Base-by-base conservation (phyloP, 352 stramenopile genomes). In the Pilasporangium apinafurcum region DNA sequence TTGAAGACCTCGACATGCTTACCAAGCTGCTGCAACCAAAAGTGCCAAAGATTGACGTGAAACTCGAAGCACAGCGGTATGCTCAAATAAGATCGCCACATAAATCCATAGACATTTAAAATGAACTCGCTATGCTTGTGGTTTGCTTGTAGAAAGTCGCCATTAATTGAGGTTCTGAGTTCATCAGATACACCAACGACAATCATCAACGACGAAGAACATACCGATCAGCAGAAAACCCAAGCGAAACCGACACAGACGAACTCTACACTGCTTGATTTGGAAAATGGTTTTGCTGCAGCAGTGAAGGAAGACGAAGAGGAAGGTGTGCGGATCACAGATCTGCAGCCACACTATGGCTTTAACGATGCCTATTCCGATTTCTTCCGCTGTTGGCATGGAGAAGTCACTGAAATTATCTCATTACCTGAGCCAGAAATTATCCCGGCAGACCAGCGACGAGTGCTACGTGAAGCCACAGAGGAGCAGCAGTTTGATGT, bases 401-500 rank as follows among this genome's bases (percentile, higher is more conserved):
- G 89, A 24, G 83, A 96, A 45, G 78, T 96, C n/a, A 76, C 82
- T 20, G 90, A 97, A 38, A 86, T 97, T 53, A 58, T 98, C n/a
- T 92, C 96, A 37, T 65, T 97, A 18, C 87, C 90, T 22, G 76
- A 95, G 32, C 92, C 92, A 1, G 92, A 98, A 34, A 62, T 77
- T 32, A 83, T 71, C 18, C 68, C 71, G n/a, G 64, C 68, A 7
- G 55, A 70, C n/a, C 60, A 93, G 35, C 84, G 92, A 32, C 49
- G 68, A 8, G 48, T 62, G n/a, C 48, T 95, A 40, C 82, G 93
- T 17, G 59, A 95, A 32, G 47, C 71, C 5, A 76, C 74, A 3
- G 96, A 99, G 64, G 70, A 97, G 38, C 46, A 78, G 27, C 84
- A 96, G 31, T 99, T 99, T 68, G 84, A 98, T 62, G 39, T 84